Percentiles rank a stretch among this genome's conserved stretches.
Evolutionary conservation across 2,329 filamentous ascomycete species (phyloP).

Genomic region (Monilinia laxa): DNA sequence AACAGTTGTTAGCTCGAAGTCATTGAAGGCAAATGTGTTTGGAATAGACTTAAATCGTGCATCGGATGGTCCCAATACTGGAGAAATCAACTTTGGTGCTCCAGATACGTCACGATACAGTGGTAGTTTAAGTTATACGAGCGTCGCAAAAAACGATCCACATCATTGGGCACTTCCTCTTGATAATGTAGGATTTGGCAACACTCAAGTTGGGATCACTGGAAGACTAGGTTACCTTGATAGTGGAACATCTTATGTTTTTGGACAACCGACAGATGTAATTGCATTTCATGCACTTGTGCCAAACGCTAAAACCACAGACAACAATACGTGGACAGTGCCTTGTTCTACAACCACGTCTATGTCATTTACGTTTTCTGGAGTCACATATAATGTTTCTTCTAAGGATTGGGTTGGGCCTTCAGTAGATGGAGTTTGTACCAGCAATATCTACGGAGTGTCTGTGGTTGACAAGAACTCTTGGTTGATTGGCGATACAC

Average conservation of each 20-base stretch:
- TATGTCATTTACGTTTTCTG: slow-evolving; percentile 67
- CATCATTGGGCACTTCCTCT: slow-evolving; percentile 73
- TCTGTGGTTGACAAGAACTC: slow-evolving; percentile 56
- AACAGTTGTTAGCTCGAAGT: slow-evolving; percentile 54
- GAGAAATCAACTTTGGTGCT: slow-evolving; percentile 75
- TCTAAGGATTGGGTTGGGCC: slow-evolving; percentile 68
- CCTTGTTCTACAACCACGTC: slow-evolving; percentile 67
- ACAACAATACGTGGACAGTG: slow-evolving; percentile 64
- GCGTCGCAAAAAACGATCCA: slow-evolving; percentile 46
- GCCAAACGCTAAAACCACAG: slow-evolving; percentile 53
- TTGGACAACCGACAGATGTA: slow-evolving; percentile 68
- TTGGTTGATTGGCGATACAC: slow-evolving; percentile 84
- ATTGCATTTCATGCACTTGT: slow-evolving; percentile 66
- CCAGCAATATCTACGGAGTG: slow-evolving; percentile 73
- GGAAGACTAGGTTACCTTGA: slow-evolving; percentile 70
- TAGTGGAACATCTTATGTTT: slow-evolving; percentile 77
- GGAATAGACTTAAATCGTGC: slow-evolving; percentile 68
- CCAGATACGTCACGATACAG: slow-evolving; percentile 65
- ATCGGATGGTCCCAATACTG: slow-evolving; percentile 64
- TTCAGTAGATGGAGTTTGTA: slow-evolving; percentile 48
- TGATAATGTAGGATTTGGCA: slow-evolving; percentile 63
- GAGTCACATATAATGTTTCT: slow-evolving; percentile 64
- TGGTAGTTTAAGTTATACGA: slow-evolving; percentile 67
- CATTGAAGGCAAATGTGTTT: slow-evolving; percentile 66
- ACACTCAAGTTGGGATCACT: slow-evolving; percentile 50